These are phyloP conservation scores for Russula brevipes DNA, from an alignment of 768 basidiomycete species.

Conservation along the genomic window DNA sequence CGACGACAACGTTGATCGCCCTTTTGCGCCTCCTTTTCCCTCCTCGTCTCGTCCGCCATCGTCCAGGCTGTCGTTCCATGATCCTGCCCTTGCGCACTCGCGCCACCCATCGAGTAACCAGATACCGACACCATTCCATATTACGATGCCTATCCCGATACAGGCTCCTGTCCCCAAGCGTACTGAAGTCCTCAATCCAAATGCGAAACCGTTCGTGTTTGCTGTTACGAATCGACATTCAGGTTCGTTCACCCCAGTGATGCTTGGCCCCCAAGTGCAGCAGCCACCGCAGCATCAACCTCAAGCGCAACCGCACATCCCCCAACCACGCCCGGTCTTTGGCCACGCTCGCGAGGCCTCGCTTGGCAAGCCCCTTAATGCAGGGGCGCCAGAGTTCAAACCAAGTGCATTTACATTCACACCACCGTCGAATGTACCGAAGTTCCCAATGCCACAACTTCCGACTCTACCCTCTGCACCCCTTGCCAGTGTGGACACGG, in stretches of 20 bases:
- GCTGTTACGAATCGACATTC: constrained; percentile 39
- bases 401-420: constrained; percentile 73
- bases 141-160: constrained; percentile 17
- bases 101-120: constrained; percentile 32
- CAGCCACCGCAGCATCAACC: constrained; percentile 32
- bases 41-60: constrained; percentile 39
- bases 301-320: not conserved
- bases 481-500: constrained; percentile 1
- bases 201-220: constrained; percentile 82
- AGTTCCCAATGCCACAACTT: constrained; percentile 41
- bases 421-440: constrained; percentile 61
- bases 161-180: constrained; percentile 24
- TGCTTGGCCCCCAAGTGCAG: constrained; percentile 29
- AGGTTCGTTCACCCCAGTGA: constrained; percentile 33
- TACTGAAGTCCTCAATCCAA: constrained; percentile 56
- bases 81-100: constrained; percentile 62
- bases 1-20: constrained; percentile 50
- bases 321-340: not conserved
- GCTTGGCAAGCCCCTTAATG: constrained; percentile 68
- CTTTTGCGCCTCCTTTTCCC: constrained; percentile 3
- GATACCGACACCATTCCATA: constrained; percentile 17
- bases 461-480: constrained; percentile 34
- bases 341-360: constrained; percentile 41
- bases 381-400: constrained; percentile 75
- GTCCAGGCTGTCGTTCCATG: constrained; percentile 54